phyloP scores from a whole-genome alignment of 2,329 filamentous ascomycete species.

The Lasiodiplodia hormozganensis region DNA sequence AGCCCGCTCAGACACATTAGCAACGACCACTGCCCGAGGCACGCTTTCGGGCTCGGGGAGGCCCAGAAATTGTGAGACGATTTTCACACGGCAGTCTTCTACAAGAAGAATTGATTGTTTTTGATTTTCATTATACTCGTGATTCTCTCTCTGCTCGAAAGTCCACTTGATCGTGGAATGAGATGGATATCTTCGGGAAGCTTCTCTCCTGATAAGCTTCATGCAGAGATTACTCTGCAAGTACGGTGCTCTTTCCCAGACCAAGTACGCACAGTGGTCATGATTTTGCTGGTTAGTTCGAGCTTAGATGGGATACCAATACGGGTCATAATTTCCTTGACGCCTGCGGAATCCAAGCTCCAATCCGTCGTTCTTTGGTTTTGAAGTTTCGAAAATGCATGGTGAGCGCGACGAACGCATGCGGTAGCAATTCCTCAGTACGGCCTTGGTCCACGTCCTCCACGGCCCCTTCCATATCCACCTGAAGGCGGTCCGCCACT shows the following conservation, averaged over 20 bases:
- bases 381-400: not conserved
- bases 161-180: not conserved
- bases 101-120: not conserved
- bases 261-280: not conserved
- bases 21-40: slow-evolving; percentile 5
- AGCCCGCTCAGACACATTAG: not conserved
- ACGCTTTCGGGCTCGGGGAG: not conserved
- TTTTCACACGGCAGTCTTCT: not conserved
- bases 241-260: not conserved
- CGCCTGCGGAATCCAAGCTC: not conserved
- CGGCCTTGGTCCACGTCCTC: slow-evolving; percentile 13
- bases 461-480: slow-evolving; percentile 27
- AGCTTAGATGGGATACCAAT: not conserved
- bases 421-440: not conserved
- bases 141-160: not conserved
- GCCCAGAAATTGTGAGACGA: not conserved
- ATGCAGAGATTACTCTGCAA: not conserved
- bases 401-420: not conserved
- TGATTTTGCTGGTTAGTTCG: not conserved
- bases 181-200: not conserved
- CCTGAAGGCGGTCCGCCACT: slow-evolving; percentile 46
- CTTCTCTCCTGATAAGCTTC: not conserved
- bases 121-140: not conserved
- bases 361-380: not conserved
- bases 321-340: not conserved